Evolutionary conservation across 1,284 basidiomycete species (phyloP).

Genomic region (Cryptococcus maquisensis): DNA sequence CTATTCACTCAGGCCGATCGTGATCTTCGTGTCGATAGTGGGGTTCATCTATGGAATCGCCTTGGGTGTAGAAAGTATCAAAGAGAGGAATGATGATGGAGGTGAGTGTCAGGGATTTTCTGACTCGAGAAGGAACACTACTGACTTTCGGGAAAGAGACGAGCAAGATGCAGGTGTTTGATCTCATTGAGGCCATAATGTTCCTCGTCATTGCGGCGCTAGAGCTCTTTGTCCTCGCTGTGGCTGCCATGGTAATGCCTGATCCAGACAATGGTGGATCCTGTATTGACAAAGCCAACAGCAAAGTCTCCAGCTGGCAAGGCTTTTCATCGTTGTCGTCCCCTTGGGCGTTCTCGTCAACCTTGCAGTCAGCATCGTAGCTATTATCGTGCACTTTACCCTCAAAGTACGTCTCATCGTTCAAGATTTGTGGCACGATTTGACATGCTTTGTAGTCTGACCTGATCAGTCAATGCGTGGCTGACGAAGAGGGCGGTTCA

Average conservation of each 20-base stretch:
- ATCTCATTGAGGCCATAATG: constrained; percentile 33
- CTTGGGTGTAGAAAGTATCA: constrained; percentile 26
- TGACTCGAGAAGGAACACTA: neutral
- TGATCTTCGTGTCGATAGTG: constrained; percentile 29
- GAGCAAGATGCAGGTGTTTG: constrained; percentile 22
- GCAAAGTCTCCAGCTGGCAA: constrained; percentile 60
- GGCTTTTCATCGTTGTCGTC: constrained; percentile 58
- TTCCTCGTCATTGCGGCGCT: constrained; percentile 55
- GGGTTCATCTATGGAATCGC: constrained; percentile 37
- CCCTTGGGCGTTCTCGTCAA: constrained; percentile 56
- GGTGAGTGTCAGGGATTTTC: constrained; percentile 12
- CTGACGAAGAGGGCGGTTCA: constrained; percentile 42
- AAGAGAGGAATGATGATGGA: constrained; percentile 15
- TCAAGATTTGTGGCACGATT: neutral
- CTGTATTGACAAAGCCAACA: constrained; percentile 34
- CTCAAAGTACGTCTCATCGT: constrained; percentile 53
- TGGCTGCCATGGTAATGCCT: constrained; percentile 56
- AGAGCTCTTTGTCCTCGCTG: constrained; percentile 58
- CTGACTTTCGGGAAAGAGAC: constrained; percentile 9
- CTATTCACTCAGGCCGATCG: constrained; percentile 33
- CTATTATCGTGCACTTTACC: constrained; percentile 62
- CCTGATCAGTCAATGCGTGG: constrained; percentile 55
- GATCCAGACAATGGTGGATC: no score
- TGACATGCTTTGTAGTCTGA: constrained; percentile 43
- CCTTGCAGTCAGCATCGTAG: constrained; percentile 56